A percentile compares a stretch with the other conserved stretches of the same genome.
phyloP scores from a whole-genome alignment of 306 rosid species.

The Trifolium fragiferum region DNA sequence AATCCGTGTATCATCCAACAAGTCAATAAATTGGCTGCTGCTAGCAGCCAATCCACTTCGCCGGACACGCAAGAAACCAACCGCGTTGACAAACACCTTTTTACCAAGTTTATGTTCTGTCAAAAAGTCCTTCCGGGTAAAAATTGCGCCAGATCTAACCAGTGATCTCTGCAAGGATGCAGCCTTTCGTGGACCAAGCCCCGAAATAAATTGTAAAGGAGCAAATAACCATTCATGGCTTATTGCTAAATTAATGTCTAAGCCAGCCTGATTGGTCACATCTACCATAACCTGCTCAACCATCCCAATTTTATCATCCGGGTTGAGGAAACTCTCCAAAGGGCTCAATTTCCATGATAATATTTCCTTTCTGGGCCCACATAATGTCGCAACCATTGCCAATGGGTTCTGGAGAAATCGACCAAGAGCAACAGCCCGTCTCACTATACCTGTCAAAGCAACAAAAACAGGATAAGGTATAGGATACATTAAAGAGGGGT shows the following conservation, averaged over 20 bases:
- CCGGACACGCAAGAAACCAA: slow-evolving; percentile 92
- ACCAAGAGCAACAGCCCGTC: slow-evolving; percentile 96
- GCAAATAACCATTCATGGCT: slow-evolving; percentile 95
- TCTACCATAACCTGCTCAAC: slow-evolving; percentile 96
- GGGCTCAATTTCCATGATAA: slow-evolving; percentile 89
- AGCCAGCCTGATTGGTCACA: slow-evolving; percentile 92
- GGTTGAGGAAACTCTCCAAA: slow-evolving; percentile 78
- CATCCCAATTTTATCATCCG: slow-evolving; percentile 87
- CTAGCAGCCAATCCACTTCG: slow-evolving; percentile 92
- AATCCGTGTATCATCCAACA: slow-evolving; percentile 96
- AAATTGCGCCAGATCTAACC: slow-evolving; percentile 90
- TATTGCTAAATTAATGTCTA: slow-evolving; percentile 87
- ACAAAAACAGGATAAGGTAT: slow-evolving; percentile 31
- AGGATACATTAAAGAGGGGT: slow-evolving; percentile 3
- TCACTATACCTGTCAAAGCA: slow-evolving; percentile 80
- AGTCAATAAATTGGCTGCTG: slow-evolving; percentile 90
- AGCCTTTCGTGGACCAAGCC: slow-evolving; percentile 99
- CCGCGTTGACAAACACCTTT: slow-evolving; percentile 94
- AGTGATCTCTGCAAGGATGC: slow-evolving; percentile 89
- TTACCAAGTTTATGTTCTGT: slow-evolving; percentile 80
- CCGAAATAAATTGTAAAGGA: slow-evolving; percentile 90
- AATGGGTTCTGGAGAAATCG: slow-evolving; percentile 96
- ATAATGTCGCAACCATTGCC: slow-evolving; percentile 92
- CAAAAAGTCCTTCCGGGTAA: slow-evolving; percentile 85
- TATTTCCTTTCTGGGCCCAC: slow-evolving; percentile 93